Evolutionary conservation across 2,329 filamentous ascomycete genomes (phyloP).

Genomic region (Aspergillus aculeatinus): DNA sequence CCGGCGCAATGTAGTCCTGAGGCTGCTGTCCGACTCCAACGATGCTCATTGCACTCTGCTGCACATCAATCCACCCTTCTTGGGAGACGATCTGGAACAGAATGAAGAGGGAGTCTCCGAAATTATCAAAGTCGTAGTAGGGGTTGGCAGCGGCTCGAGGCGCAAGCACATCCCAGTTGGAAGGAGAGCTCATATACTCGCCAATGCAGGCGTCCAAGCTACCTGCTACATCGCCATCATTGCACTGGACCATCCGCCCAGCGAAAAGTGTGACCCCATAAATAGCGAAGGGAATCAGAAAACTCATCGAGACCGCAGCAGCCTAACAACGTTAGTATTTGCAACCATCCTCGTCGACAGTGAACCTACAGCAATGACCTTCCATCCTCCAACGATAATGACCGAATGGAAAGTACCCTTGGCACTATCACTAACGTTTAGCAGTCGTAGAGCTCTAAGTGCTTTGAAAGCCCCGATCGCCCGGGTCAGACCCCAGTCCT

Average conservation of each 20-base stretch:
- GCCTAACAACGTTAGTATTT: conserved; percentile 48
- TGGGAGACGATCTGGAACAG: conserved; percentile 98
- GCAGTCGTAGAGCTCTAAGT: conserved; percentile 79
- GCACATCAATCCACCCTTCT: conserved; percentile 96
- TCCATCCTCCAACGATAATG: conserved; percentile 91
- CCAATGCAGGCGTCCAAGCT: conserved; percentile 71
- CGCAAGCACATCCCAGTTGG: conserved; percentile 79
- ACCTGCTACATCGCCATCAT: conserved; percentile 63
- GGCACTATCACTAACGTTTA: conserved; percentile 95
- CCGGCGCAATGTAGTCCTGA: conserved; percentile 65
- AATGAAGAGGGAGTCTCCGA: conserved; percentile 89
- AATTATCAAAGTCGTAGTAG: conserved; percentile 91
- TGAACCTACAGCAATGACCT: conserved; percentile 72
- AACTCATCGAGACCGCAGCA: conserved; percentile 87
- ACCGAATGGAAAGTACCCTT: conserved; percentile 95
- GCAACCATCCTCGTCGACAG: background rate
- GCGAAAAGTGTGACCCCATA: conserved; percentile 93
- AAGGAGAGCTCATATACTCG: conserved; percentile 76
- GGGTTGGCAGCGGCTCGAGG: conserved; percentile 79
- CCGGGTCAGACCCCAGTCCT: conserved; percentile 81
- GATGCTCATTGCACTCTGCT: conserved; percentile 78
- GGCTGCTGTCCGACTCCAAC: conserved; percentile 76
- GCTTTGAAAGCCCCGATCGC: conserved; percentile 97
- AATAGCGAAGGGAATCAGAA: conserved; percentile 94
- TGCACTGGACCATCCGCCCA: conserved; percentile 76